Evolutionary conservation across 345 rosid species (phyloP).

Genomic region (Geranium brycei): DNA sequence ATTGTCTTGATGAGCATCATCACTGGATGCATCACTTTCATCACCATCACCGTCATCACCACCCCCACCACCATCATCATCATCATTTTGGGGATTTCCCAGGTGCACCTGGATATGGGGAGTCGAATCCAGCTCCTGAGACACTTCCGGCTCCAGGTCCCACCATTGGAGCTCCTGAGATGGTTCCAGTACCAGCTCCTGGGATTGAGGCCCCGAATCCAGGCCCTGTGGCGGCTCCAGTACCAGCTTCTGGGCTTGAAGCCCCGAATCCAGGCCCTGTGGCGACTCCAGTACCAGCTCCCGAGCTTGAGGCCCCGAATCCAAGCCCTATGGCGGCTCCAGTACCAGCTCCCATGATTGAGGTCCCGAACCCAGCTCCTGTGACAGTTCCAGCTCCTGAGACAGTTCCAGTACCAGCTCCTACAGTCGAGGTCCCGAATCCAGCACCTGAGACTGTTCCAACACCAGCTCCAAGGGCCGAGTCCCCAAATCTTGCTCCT

Average conservation of each 20-base stretch:
- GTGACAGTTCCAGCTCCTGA: neutral
- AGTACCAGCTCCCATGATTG: neutral
- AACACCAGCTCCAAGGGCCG: neutral
- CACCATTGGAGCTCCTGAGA: neutral
- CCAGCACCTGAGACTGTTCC: neutral
- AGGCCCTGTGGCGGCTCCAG: neutral
- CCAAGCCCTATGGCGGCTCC: no score
- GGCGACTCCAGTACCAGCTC: neutral
- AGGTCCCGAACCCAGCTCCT: neutral
- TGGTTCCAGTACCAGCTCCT: neutral
- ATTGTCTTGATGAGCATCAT: no score
- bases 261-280: neutral
- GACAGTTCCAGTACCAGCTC: no score
- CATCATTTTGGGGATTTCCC: no score
- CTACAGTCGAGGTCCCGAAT: neutral
- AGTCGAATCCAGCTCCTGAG: no score
- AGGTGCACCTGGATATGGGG: no score
- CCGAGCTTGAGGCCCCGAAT: no score
- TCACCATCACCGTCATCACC: no score
- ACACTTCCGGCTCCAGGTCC: no score
- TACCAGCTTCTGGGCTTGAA: neutral
- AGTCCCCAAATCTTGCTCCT: no score
- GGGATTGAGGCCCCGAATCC: neutral
- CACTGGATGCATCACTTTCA: no score
- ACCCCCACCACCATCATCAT: no score